Evolutionary conservation across 2,329 filamentous ascomycete genomes (phyloP), one percentile per base, ranked within the genome.

Genomic region (Cladophialophora bantiana): DNA sequence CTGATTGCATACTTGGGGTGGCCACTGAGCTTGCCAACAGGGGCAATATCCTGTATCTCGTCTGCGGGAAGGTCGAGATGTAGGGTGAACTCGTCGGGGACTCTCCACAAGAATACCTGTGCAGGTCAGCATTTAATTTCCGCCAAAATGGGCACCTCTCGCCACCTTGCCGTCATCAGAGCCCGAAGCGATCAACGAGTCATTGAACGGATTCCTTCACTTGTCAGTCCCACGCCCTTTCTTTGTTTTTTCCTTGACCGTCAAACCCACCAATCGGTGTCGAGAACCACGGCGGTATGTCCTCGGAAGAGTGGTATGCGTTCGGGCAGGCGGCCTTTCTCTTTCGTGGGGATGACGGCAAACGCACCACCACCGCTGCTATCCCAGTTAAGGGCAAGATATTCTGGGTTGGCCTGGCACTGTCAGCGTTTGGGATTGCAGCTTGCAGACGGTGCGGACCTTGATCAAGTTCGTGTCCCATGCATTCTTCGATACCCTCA

Each of bases 381-480:
- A 82, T 99, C 94, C 95, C 95, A 99, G 85, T 99, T 99, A 83
- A 99, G 94, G 5, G 95, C 90, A 74, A 99, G 86, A 80, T 95
- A 98, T 80, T 96, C 90, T 58, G 95, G 94, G 80, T 99, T 99
- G 78, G 89, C 95, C 93, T 96, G 77, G 74, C 15, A 50, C 9
- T 40, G 45, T 72, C 59, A 71, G 68, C 48, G 65, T 59, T 15
- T 36, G 54, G 20, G 66, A 62, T 64, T 70, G 73, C 73, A 74
- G 75, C 73, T 38, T 20, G 59, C 18, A 74, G 70, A 70, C 71
- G 66, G 65, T 68, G 77, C 85, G 79, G 80, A 96, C 93, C 90
- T 98, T 98, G 83, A 98, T 87, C 77, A 99, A 84, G 83, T 99
- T 99, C 76, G 94, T 97, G 81, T 99, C 95, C 95, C 95, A 99